Conservation (phyloP, 345 rosid species). For the Boechera retrofracta region DNA sequence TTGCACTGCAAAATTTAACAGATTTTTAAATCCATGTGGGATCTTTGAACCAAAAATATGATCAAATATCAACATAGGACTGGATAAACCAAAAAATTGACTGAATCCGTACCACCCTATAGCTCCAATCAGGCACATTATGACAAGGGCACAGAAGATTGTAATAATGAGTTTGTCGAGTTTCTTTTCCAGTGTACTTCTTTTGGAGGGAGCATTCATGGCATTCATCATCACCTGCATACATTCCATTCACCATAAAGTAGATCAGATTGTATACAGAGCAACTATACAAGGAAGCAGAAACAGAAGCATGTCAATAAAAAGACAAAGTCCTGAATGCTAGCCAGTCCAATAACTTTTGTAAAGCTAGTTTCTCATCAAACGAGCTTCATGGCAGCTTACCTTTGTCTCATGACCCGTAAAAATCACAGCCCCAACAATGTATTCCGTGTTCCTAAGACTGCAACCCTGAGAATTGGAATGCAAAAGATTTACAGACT, state of each 20-base stretch:
- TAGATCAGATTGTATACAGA: constrained; percentile 3
- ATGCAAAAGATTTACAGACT: not conserved
- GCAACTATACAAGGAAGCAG: constrained; percentile 18
- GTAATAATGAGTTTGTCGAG: constrained; percentile 95
- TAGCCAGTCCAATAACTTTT: not conserved
- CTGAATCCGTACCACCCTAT: constrained; percentile 68
- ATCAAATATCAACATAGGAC: not conserved
- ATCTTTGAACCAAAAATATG: not conserved
- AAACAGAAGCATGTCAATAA: not conserved
- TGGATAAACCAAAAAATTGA: constrained; percentile 25
- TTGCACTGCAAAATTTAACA: constrained; percentile 66
- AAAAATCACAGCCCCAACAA: constrained; percentile 85
- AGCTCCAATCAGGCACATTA: constrained; percentile 88
- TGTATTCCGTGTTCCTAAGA: constrained; percentile 89
- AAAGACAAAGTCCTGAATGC: too few relatives aligned
- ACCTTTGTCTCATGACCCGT: constrained; percentile 98
- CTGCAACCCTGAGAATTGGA: constrained; percentile 43
- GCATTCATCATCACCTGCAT: constrained; percentile 98
- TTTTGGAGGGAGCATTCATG: constrained; percentile 98
- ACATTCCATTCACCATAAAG: constrained; percentile 37
- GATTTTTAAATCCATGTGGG: constrained; percentile 23
- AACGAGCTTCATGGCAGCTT: constrained; percentile 34
- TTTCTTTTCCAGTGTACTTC: constrained; percentile 98
- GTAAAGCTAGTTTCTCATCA: constrained; percentile 12
- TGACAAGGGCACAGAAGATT: constrained; percentile 78